phyloP scores from a whole-genome alignment of 2,329 filamentous ascomycete genomes.

The Scedosporium aurantiacum region DNA sequence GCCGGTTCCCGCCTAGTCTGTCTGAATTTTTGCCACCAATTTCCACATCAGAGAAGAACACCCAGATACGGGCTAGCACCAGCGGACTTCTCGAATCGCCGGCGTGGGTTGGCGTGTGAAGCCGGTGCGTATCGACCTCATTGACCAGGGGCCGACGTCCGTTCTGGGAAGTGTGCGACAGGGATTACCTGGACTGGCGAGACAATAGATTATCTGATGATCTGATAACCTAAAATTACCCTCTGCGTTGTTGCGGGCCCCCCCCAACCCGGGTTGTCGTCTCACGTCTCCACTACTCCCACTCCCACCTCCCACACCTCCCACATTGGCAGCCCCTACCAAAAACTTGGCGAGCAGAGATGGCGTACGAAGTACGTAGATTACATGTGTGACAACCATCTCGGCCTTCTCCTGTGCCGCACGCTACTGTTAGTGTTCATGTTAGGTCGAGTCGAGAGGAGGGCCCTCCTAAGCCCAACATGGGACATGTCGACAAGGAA shows the following conservation, averaged over 20 bases:
- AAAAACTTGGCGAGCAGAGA: too few species aligned
- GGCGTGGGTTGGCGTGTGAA: neutral
- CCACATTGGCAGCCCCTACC: too few species aligned
- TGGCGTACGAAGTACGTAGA: too few species aligned
- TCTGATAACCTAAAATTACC: constrained; percentile 5
- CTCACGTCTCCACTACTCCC: neutral
- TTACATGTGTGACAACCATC: too few species aligned
- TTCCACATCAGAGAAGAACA: neutral
- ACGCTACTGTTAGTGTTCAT: too few species aligned
- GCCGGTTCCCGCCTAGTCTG: neutral
- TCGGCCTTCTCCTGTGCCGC: too few species aligned
- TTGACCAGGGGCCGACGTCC: neutral
- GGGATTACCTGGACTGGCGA: neutral
- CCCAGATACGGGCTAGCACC: neutral
- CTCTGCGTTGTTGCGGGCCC: neutral
- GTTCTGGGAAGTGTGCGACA: neutral
- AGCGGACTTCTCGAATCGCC: neutral
- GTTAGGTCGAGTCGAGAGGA: too few species aligned
- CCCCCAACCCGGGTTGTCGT: neutral
- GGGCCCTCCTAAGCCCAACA: too few species aligned
- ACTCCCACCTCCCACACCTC: neutral
- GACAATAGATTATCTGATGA: constrained; percentile 7
- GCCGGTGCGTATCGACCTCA: neutral
- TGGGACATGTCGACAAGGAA: neutral
- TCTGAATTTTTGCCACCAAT: neutral